These are phyloP conservation scores for Xylaria sp. DNA, from an alignment of 2,329 filamentous ascomycete species.

Conservation along the genomic window DNA sequence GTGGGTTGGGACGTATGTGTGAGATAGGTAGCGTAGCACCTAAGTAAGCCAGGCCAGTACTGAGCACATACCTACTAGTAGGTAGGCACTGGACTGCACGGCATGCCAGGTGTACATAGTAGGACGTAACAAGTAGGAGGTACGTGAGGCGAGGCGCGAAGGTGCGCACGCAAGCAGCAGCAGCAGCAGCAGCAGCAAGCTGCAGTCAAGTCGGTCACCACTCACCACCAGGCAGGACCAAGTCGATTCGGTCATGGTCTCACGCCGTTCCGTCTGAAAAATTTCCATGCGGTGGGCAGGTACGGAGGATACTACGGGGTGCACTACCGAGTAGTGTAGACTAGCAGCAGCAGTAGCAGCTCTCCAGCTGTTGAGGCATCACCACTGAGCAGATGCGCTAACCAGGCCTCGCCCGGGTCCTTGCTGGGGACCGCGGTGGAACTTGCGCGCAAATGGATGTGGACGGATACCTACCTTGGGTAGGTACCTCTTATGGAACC, in stretches of 20 bases:
- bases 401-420: conserved; percentile 16
- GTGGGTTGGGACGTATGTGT: conserved; percentile 1
- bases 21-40: conserved; percentile 4
- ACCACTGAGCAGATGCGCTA: conserved; percentile 3
- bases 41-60: not conserved
- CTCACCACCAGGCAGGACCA: conserved; percentile 26
- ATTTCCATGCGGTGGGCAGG: conserved; percentile 34
- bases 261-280: conserved; percentile 26
- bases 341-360: not conserved
- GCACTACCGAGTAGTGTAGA: conserved; percentile 14
- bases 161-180: conserved; percentile 26
- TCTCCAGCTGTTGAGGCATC: not conserved
- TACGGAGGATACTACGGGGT: conserved; percentile 15
- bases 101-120: conserved; percentile 5
- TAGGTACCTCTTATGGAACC: conserved; percentile 30
- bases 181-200: not conserved
- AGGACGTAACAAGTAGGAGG: not conserved
- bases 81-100: conserved; percentile 10
- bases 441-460: conserved; percentile 7
- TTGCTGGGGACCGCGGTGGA: conserved; percentile 24
- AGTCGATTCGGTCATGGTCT: conserved; percentile 34
- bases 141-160: conserved; percentile 29
- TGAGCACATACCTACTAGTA: not conserved
- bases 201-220: conserved; percentile 8
- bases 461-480: conserved; percentile 17